phyloP scores from a whole-genome alignment of 257 asterid genomes.

The Rhazya stricta region DNA sequence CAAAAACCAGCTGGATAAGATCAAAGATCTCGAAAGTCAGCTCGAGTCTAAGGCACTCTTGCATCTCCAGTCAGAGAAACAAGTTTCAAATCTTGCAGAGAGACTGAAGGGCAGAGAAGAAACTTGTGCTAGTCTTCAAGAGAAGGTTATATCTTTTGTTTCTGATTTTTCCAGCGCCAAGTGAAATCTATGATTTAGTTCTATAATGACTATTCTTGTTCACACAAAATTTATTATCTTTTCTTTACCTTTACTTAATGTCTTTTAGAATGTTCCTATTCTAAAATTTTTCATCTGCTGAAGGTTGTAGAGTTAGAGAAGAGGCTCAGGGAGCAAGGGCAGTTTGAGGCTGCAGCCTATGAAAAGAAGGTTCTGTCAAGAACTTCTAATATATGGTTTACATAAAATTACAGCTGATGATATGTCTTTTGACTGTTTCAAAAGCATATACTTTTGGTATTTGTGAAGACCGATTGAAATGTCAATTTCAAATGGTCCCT shows the following conservation, averaged over 20 bases:
- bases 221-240: not conserved
- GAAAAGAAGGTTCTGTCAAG: conserved; percentile 54
- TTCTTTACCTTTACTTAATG: not conserved
- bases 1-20: conserved; percentile 69
- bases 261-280: conserved; percentile 6
- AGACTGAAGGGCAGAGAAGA: conserved; percentile 71
- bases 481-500: not conserved
- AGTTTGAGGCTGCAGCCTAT: conserved; percentile 42
- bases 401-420: not conserved
- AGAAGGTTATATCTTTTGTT: conserved; percentile 43
- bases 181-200: not conserved
- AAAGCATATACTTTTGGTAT: not conserved
- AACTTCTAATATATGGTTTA: not conserved
- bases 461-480: conserved; percentile 2
- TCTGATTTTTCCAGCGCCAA: not conserved
- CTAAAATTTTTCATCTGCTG: conserved; percentile 15
- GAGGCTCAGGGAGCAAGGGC: conserved; percentile 58
- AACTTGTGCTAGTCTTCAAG: conserved; percentile 64
- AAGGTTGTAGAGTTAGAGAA: conserved; percentile 73
- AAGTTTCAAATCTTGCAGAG: conserved; percentile 59
- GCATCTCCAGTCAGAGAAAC: conserved; percentile 62
- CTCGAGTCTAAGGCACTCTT: conserved; percentile 53
- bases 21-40: conserved; percentile 72
- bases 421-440: not conserved
- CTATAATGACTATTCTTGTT: not conserved